Evolutionary conservation across 345 rosid genomes (phyloP).

Genomic region (Populus tremula): DNA sequence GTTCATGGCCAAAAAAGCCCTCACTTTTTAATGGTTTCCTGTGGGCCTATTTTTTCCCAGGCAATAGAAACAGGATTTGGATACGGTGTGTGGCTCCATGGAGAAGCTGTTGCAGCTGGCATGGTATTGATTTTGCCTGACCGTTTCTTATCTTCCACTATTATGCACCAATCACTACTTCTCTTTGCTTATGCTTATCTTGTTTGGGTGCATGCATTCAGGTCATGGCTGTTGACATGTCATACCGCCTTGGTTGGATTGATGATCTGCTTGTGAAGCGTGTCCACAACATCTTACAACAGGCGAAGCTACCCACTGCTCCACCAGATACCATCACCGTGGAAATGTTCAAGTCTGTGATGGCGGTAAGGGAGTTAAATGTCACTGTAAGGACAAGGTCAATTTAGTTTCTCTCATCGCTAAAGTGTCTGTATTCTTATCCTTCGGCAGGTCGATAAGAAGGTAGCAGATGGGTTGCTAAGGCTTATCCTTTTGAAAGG

Average conservation of each 20-base stretch:
- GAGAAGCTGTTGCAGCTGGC: conserved; percentile 99
- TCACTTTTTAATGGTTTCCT: conserved; percentile 1
- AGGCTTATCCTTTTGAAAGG: conserved; percentile 95
- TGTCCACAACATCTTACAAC: conserved; percentile 53
- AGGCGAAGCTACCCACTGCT: conserved; percentile 67
- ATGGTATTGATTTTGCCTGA: conserved; percentile 42
- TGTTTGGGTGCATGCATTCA: conserved; percentile 22
- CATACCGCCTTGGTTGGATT: conserved; percentile 97
- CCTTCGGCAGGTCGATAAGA: conserved; percentile 81
- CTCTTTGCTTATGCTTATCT: conserved; percentile 8
- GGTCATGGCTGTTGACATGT: conserved; percentile 99
- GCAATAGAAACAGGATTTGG: conserved; percentile 95
- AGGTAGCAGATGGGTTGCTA: conserved; percentile 92
- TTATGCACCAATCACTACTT: background rate
- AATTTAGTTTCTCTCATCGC: background rate
- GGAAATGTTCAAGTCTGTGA: conserved; percentile 86
- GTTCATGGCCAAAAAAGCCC: background rate
- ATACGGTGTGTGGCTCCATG: conserved; percentile 95
- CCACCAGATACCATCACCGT: conserved; percentile 87
- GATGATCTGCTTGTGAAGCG: conserved; percentile 76
- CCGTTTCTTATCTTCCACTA: background rate
- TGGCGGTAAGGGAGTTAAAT: conserved; percentile 67
- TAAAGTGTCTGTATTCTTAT: background rate
- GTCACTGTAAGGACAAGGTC: background rate
- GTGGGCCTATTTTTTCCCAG: conserved; percentile 39